These are phyloP conservation scores for Erigeron canadensis DNA, from an alignment of 129 eudicot genomes.

Conservation along the genomic window DNA sequence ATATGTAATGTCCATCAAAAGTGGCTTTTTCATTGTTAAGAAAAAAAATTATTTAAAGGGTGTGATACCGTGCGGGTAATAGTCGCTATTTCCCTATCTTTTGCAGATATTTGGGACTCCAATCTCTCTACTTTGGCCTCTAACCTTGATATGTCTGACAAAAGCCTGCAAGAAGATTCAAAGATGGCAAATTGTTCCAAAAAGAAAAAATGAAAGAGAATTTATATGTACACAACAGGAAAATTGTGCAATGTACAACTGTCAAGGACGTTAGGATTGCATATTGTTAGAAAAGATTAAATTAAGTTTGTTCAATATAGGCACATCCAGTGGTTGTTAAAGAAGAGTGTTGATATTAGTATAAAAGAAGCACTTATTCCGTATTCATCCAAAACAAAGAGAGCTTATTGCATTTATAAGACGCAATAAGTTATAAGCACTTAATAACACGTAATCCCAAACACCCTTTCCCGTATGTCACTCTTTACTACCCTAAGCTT, in stretches of 20 bases:
- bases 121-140: conserved; percentile 87
- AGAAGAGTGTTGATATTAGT: no score
- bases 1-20: not conserved
- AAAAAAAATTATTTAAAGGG: not conserved
- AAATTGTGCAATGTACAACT: no score
- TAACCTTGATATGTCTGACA: conserved; percentile 81
- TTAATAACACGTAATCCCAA: no score
- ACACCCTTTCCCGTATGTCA: not conserved
- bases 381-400: no score
- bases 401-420: no score
- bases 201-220: not conserved
- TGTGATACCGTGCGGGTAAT: conserved; percentile 68
- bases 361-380: no score
- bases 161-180: conserved; percentile 35
- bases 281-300: no score
- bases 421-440: no score
- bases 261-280: no score
- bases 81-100: conserved; percentile 89
- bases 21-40: not conserved
- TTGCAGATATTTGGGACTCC: conserved; percentile 62
- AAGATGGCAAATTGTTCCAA: not conserved
- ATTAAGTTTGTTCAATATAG: no score
- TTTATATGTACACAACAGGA: no score
- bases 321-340: no score
- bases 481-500: not conserved